A percentile compares a stretch with the other conserved stretches of the same genome.
Conservation (phyloP, 805 yeast genomes). For the Candida sithepensis region DNA sequence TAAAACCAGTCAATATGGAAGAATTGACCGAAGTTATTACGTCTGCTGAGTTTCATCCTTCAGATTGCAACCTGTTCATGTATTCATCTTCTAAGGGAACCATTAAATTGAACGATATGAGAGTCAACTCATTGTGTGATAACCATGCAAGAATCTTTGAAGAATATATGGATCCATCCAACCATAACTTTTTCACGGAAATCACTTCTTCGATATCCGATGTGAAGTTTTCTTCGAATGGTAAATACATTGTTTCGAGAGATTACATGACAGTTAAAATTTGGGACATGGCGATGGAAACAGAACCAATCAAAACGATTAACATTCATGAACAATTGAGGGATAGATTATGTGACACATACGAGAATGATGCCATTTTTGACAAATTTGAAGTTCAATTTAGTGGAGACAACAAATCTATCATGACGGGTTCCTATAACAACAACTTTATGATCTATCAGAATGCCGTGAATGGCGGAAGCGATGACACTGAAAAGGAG, state of each 20-base stretch:
- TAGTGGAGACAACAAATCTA: conserved; percentile 85
- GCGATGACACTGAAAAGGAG: conserved; percentile 45
- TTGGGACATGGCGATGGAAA: conserved; percentile 98
- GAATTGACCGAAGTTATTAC: conserved; percentile 98
- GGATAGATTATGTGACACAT: conserved; percentile 91
- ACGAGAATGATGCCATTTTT: conserved; percentile 97
- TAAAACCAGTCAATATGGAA: conserved; percentile 97
- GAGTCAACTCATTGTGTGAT: conserved; percentile 93
- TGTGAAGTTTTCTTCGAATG: conserved; percentile 87
- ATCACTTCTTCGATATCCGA: conserved; percentile 93
- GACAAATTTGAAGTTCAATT: conserved; percentile 97
- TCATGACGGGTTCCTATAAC: conserved; percentile 97
- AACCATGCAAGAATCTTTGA: conserved; percentile 82
- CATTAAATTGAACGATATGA: conserved; percentile 93
- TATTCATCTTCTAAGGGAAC: conserved; percentile 95
- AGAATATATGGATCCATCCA: conserved; percentile 87
- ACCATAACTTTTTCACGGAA: conserved; percentile 95
- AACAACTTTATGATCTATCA: conserved; percentile 97
- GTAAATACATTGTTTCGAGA: conserved; percentile 92
- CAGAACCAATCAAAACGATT: conserved; percentile 88
- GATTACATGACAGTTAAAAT: conserved; percentile 96
- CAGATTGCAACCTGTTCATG: conserved; percentile 88
- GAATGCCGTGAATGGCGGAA: conserved; percentile 47
- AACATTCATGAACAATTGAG: conserved; percentile 94
- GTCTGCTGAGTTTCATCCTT: conserved; percentile 93